Conservation (phyloP, 441 rosid species). For the Omphalea diandra region DNA sequence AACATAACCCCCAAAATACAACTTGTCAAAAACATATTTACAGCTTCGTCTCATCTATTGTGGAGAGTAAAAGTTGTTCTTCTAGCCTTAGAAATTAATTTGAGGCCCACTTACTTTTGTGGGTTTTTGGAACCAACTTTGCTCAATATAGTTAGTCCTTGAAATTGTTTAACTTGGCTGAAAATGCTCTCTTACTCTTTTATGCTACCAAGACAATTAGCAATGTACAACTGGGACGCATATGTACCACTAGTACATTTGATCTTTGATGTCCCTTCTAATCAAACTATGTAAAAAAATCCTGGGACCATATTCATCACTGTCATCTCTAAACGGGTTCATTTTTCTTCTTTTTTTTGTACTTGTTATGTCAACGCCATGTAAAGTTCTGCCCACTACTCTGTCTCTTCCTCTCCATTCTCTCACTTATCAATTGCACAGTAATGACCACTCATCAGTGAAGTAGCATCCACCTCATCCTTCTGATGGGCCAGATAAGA, state of each 20-base stretch:
- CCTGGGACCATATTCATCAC: conserved; percentile 6
- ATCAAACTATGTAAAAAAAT: background rate
- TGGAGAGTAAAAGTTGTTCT: no score
- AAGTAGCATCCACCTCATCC: background rate
- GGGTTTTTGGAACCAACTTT: background rate
- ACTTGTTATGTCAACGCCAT: background rate
- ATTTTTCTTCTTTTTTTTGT: no score
- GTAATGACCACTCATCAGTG: conserved; percentile 11
- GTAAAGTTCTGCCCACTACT: background rate
- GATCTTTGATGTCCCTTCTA: background rate
- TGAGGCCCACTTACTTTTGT: background rate
- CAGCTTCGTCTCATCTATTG: no score
- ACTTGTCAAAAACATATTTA: no score
- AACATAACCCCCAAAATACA: background rate
- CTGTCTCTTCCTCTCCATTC: background rate
- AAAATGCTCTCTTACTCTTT: no score
- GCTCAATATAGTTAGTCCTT: background rate
- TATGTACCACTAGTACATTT: background rate
- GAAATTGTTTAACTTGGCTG: background rate
- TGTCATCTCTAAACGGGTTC: background rate
- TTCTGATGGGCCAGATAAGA: conserved; percentile 10
- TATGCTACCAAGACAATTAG: no score
- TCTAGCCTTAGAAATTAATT: background rate
- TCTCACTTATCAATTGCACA: conserved; percentile 11
- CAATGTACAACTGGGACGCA: background rate